phyloP scores from a whole-genome alignment of 768 basidiomycete genomes.

The Pisolithus sp. region DNA sequence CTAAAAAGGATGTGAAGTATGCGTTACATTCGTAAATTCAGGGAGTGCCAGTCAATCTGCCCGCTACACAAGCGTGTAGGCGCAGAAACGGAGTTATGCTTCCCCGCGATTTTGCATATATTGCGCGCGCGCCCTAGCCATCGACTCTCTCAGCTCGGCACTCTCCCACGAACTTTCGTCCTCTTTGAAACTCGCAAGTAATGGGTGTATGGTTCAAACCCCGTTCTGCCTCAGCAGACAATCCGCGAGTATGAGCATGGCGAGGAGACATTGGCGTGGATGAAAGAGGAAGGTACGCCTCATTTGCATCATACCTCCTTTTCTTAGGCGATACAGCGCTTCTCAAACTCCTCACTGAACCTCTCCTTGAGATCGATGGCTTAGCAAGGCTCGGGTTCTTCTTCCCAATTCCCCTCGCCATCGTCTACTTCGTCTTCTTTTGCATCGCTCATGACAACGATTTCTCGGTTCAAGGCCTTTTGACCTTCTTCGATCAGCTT shows the following conservation, averaged over 20 bases:
- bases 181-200: conserved; percentile 31
- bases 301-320: no score
- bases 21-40: no score
- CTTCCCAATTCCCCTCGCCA: conserved; percentile 69
- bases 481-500: conserved; percentile 76
- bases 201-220: conserved; percentile 10
- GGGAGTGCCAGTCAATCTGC: no score
- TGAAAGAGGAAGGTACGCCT: no score
- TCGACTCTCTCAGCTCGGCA: conserved; percentile 60
- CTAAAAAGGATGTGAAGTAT: no score
- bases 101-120: conserved; percentile 13
- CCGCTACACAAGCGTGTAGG: no score
- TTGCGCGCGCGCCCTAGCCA: conserved; percentile 57
- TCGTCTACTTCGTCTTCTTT: conserved; percentile 75
- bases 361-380: conserved; percentile 21
- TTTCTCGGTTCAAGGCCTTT: conserved; percentile 66
- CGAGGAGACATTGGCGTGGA: conserved; percentile 13
- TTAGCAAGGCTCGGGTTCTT: conserved; percentile 37
- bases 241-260: conserved; percentile 18
- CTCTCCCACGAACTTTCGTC: conserved; percentile 52
- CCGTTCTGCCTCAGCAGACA: conserved; percentile 31
- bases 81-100: no score
- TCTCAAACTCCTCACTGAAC: conserved; percentile 22
- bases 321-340: conserved; percentile 1
- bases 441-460: conserved; percentile 71